Evolutionary conservation across 257 asterid species (phyloP).

Genomic region (Scutellaria galericulata): DNA sequence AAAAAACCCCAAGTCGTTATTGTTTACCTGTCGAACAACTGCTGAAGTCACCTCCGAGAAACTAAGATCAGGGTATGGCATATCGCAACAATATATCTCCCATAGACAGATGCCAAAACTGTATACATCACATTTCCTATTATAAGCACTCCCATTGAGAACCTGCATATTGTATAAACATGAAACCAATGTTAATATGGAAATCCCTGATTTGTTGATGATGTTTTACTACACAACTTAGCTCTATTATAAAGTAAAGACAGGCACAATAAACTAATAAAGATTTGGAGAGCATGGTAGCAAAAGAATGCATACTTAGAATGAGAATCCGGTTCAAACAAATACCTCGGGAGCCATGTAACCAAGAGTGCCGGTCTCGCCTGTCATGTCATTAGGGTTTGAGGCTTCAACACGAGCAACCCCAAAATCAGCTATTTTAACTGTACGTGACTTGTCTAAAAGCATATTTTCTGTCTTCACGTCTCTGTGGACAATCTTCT

Average conservation of each 20-base stretch:
- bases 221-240: background rate
- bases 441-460: slow-evolving; percentile 65
- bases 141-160: slow-evolving; percentile 70
- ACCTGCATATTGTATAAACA: slow-evolving; percentile 48
- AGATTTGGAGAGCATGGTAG: background rate
- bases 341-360: slow-evolving; percentile 88
- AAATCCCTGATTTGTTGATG: slow-evolving; percentile 1
- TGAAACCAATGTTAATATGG: background rate
- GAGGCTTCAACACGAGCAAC: slow-evolving; percentile 86
- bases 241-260: background rate
- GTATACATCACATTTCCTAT: slow-evolving; percentile 71
- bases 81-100: slow-evolving; percentile 84
- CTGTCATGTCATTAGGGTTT: slow-evolving; percentile 81
- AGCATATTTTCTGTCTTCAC: slow-evolving; percentile 85
- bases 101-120: slow-evolving; percentile 80
- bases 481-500: slow-evolving; percentile 79
- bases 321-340: no score
- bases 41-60: slow-evolving; percentile 84
- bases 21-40: slow-evolving; percentile 73
- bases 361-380: slow-evolving; percentile 83
- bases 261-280: background rate
- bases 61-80: slow-evolving; percentile 81
- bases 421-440: slow-evolving; percentile 76
- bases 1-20: background rate
- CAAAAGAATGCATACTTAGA: background rate